Evolutionary conservation across 1,284 basidiomycete genomes (phyloP).

Genomic region (Cystobasidiaceae sp.): DNA sequence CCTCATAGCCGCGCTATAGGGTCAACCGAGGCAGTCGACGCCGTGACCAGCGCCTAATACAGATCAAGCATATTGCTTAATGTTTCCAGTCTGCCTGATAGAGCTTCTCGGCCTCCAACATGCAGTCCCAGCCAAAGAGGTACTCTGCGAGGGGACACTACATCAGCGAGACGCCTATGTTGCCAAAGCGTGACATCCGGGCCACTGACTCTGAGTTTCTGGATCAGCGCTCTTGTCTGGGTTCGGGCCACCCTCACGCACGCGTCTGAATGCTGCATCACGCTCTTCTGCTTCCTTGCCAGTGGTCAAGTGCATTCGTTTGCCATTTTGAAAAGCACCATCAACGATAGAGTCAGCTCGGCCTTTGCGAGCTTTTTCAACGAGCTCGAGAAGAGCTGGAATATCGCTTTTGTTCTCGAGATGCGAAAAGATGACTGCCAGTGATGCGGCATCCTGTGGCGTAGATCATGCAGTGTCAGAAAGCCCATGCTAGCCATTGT

Average conservation of each 20-base stretch:
- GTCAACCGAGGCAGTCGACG: too few species aligned
- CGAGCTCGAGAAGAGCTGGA: slow-evolving; percentile 43
- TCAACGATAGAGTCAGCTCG: slow-evolving; percentile 48
- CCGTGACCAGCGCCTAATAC: neutral
- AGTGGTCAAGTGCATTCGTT: slow-evolving; percentile 45
- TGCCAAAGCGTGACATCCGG: too few species aligned
- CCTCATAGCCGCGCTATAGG: too few species aligned
- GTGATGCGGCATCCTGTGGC: slow-evolving; percentile 43
- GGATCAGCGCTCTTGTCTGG: slow-evolving; percentile 27
- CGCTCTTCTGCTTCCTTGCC: slow-evolving; percentile 38
- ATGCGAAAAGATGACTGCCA: slow-evolving; percentile 46
- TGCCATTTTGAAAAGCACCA: slow-evolving; percentile 46
- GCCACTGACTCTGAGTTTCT: slow-evolving; percentile 14
- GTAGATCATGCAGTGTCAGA: too few species aligned
- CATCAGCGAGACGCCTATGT: neutral
- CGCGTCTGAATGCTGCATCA: slow-evolving; percentile 34
- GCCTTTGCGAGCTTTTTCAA: slow-evolving; percentile 47
- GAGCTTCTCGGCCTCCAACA: slow-evolving; percentile 26
- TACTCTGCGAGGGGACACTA: neutral
- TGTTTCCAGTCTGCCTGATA: slow-evolving; percentile 19
- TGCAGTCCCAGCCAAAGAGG: slow-evolving; percentile 26
- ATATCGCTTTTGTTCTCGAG: slow-evolving; percentile 45
- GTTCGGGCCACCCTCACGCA: slow-evolving; percentile 21
- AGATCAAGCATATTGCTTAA: neutral
- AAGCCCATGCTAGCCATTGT: too few species aligned